These are phyloP conservation scores for Monilinia polystroma DNA, from an alignment of 2,329 filamentous ascomycete species.

Conservation along the genomic window DNA sequence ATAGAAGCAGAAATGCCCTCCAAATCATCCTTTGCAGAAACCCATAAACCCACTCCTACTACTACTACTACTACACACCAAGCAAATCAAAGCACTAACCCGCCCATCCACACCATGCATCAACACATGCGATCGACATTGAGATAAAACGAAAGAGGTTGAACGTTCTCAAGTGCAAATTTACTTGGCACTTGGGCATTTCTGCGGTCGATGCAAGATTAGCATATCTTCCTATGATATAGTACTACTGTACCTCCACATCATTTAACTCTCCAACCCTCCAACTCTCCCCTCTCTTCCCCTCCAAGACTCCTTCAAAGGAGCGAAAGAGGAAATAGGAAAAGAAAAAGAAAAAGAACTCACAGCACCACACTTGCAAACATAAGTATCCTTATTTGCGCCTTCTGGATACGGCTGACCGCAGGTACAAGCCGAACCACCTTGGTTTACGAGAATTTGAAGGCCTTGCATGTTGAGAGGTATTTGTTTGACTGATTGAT, in stretches of 20 bases:
- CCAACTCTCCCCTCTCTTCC: background rate
- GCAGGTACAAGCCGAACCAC: constrained; percentile 11
- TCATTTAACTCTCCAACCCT: no score
- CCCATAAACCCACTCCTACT: no score
- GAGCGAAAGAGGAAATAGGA: no score
- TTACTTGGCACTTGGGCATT: constrained; percentile 3
- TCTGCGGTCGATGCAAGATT: background rate
- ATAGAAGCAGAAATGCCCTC: background rate
- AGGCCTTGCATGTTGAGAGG: constrained; percentile 6
- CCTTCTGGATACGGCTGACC: constrained; percentile 12
- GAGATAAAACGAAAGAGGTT: background rate
- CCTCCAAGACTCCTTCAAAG: background rate
- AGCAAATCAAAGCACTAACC: background rate
- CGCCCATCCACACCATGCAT: background rate
- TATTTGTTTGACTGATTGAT: no score
- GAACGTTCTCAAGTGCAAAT: background rate
- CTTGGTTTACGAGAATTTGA: constrained; percentile 10
- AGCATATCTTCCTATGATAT: background rate
- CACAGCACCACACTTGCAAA: constrained; percentile 15
- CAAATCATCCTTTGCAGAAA: background rate
- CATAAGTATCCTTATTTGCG: constrained; percentile 19
- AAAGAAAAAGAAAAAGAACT: background rate
- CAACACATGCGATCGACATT: background rate
- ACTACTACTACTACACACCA: background rate
- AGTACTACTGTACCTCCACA: no score